Evolutionary conservation across 192 early-diverging fungal genomes (phyloP).

Genomic region (Entomortierella beljakovae): DNA sequence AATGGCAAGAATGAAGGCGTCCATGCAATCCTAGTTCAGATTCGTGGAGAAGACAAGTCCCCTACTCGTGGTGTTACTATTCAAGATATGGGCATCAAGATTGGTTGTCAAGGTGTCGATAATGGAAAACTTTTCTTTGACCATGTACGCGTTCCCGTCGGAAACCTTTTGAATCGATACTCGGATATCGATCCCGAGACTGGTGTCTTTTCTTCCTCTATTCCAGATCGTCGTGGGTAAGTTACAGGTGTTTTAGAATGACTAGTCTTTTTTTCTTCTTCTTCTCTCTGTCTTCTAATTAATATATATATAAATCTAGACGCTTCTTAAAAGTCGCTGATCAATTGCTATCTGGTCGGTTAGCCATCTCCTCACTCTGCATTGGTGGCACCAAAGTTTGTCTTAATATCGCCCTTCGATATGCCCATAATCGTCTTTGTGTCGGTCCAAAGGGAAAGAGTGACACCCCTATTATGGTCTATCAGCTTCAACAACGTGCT

Average conservation of each 20-base stretch:
- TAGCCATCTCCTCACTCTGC: conserved; percentile 76
- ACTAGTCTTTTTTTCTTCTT: background rate
- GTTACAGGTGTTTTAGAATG: background rate
- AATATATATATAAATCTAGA: conserved; percentile 24
- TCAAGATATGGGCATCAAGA: conserved; percentile 80
- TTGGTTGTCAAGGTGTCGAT: conserved; percentile 82
- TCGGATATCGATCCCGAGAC: conserved; percentile 63
- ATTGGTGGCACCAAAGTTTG: conserved; percentile 75
- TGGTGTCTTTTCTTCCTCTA: conserved; percentile 67
- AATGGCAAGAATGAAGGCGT: conserved; percentile 77
- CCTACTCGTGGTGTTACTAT: conserved; percentile 73
- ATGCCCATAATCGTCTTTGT: conserved; percentile 73
- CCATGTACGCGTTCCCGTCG: conserved; percentile 64
- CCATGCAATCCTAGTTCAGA: conserved; percentile 78
- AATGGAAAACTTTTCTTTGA: conserved; percentile 76
- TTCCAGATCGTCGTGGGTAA: conserved; percentile 65
- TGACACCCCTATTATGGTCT: conserved; percentile 79
- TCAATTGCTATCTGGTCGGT: conserved; percentile 76
- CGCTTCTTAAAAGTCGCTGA: conserved; percentile 83
- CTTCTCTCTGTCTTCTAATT: background rate
- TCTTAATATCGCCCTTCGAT: conserved; percentile 75
- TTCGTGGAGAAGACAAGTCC: conserved; percentile 76
- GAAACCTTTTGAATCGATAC: conserved; percentile 77
- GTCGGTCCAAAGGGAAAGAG: conserved; percentile 83
- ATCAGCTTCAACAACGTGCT: conserved; percentile 83